phyloP scores from a whole-genome alignment of 257 asterid species.

The Plantago elongata region DNA sequence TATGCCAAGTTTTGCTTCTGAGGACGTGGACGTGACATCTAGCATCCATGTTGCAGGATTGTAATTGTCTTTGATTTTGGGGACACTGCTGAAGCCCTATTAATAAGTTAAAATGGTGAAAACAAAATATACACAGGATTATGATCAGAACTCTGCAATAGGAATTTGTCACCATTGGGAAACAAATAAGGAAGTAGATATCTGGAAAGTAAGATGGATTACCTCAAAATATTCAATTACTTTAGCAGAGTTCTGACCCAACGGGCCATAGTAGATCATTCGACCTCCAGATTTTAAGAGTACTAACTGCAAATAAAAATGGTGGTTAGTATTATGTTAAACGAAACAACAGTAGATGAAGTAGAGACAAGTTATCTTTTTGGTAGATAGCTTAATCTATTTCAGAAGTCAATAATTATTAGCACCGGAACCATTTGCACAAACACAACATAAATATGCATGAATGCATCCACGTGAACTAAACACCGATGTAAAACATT shows the following conservation, averaged over 20 bases:
- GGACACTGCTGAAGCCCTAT: slow-evolving; percentile 14
- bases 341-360: neutral
- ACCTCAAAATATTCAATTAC: slow-evolving; percentile 19
- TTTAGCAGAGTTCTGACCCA: slow-evolving; percentile 12
- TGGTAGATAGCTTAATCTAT: too few relatives aligned
- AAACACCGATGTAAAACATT: too few relatives aligned
- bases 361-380: too few relatives aligned
- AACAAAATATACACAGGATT: neutral
- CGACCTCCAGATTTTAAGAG: slow-evolving; percentile 35
- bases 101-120: neutral
- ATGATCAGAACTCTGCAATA: neutral
- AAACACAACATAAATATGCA: too few relatives aligned
- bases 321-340: neutral
- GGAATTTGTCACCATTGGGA: neutral
- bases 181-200: neutral
- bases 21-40: slow-evolving; percentile 20
- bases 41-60: slow-evolving; percentile 33
- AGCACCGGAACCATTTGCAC: too few relatives aligned
- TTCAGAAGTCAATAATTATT: too few relatives aligned
- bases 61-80: slow-evolving; percentile 19
- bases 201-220: neutral
- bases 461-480: too few relatives aligned
- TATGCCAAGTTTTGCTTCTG: slow-evolving; percentile 17
- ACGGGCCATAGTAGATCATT: slow-evolving; percentile 23
- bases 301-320: slow-evolving; percentile 22